A percentile compares a stretch with the other conserved stretches of the same genome.
Conservation (phyloP, 495 filamentous ascomycete species). For the Friedmanniomyces endolithicus region DNA sequence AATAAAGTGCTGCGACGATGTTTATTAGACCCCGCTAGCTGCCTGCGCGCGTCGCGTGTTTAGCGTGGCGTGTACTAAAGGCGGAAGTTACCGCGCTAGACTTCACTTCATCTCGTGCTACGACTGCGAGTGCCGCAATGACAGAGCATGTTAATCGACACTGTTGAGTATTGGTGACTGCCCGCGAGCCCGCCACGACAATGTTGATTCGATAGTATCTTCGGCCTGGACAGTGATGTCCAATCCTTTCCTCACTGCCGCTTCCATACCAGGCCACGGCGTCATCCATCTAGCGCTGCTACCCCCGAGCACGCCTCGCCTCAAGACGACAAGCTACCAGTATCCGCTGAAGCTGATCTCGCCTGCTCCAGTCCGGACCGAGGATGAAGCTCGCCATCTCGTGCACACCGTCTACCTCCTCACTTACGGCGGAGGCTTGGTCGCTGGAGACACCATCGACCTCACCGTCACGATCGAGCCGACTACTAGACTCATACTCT, state of each 20-base stretch:
- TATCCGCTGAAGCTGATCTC: slow-evolving; percentile 93
- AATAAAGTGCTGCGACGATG: too few relatives aligned
- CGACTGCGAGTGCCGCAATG: too few relatives aligned
- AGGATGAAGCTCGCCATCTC: slow-evolving; percentile 31
- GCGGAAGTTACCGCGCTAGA: neutral
- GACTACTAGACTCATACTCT: slow-evolving; percentile 59
- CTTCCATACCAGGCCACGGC: slow-evolving; percentile 64
- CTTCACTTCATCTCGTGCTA: neutral
- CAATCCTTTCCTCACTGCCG: slow-evolving; percentile 56
- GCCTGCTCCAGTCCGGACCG: slow-evolving; percentile 28
- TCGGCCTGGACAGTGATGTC: slow-evolving; percentile 18
- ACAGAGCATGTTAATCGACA: too few relatives aligned
- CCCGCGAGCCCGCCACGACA: neutral
- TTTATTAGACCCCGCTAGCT: neutral
- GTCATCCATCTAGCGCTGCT: slow-evolving; percentile 59
- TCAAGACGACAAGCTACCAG: slow-evolving; percentile 69
- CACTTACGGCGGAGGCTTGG: slow-evolving; percentile 87
- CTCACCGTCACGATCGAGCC: slow-evolving; percentile 54
- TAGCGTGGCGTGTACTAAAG: neutral
- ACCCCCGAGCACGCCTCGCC: slow-evolving; percentile 56
- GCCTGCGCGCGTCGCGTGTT: neutral
- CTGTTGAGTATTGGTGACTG: too few relatives aligned
- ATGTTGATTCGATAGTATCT: slow-evolving; percentile 16
- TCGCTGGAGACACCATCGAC: slow-evolving; percentile 70
- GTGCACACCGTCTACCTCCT: slow-evolving; percentile 71